Conservation (phyloP, 495 filamentous ascomycete genomes). For the Neurospora cerealis region DNA sequence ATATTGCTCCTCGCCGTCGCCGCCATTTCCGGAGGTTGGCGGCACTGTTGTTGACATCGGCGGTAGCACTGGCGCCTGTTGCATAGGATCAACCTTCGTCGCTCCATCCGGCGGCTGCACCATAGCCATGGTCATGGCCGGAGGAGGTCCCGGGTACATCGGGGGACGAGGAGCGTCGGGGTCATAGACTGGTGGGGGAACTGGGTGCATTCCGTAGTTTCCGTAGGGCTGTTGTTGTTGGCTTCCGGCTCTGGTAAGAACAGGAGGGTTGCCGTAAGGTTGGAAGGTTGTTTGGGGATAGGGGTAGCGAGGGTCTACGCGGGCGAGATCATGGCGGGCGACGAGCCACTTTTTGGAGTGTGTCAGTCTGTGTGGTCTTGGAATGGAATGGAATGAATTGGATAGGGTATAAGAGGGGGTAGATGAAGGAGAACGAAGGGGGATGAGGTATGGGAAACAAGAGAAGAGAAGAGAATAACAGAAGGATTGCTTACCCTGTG, state of each 20-base stretch:
- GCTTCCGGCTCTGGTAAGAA: conserved; percentile 8
- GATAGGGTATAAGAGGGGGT: background rate
- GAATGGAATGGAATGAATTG: background rate
- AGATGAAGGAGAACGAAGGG: background rate
- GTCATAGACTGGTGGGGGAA: conserved; percentile 46
- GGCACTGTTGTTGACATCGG: conserved; percentile 10
- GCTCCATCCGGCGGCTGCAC: conserved; percentile 35
- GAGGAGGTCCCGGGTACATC: conserved; percentile 43
- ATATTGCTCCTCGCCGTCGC: conserved; percentile 15
- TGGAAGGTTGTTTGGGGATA: conserved; percentile 29
- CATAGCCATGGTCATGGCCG: conserved; percentile 12
- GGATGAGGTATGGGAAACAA: background rate
- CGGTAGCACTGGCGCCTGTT: conserved; percentile 18
- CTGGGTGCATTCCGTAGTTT: conserved; percentile 45
- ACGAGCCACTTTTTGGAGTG: conserved; percentile 51
- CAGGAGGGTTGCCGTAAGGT: conserved; percentile 12
- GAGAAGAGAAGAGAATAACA: background rate
- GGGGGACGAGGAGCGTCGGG: conserved; percentile 40
- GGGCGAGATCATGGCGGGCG: conserved; percentile 41
- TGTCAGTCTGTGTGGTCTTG: background rate
- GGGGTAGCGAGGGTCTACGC: conserved; percentile 42
- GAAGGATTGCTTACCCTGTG: conserved; percentile 46
- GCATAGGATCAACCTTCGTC: conserved; percentile 48
- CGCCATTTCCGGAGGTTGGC: conserved; percentile 11
- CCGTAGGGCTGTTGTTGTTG: conserved; percentile 1